Evolutionary conservation across 257 asterid genomes (phyloP).

Genomic region (Misopates orontium): DNA sequence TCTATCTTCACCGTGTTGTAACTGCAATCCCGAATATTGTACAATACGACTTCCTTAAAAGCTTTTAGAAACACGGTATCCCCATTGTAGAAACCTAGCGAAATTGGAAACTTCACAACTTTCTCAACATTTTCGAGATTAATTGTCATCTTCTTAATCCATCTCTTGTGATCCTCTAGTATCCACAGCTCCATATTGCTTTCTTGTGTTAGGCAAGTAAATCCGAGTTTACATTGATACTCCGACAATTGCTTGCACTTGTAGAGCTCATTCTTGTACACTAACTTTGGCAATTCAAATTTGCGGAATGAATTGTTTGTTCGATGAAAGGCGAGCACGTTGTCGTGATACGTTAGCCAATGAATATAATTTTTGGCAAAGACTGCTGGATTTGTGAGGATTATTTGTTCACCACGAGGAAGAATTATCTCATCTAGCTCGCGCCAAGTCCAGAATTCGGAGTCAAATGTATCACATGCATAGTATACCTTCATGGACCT

Average conservation of each 20-base stretch:
- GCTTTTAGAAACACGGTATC: no score
- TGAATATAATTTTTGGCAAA: background rate
- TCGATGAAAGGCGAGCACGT: slow-evolving; percentile 11
- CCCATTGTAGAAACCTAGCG: no score
- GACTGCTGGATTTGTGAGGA: background rate
- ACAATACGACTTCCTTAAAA: no score
- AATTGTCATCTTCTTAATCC: no score
- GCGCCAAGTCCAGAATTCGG: slow-evolving; percentile 29
- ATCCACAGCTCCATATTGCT: background rate
- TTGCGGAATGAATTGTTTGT: background rate
- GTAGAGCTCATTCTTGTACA: background rate
- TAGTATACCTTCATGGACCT: background rate
- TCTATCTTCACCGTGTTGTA: no score
- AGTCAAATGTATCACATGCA: slow-evolving; percentile 29
- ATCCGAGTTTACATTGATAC: slow-evolving; percentile 10
- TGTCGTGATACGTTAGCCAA: slow-evolving; percentile 10
- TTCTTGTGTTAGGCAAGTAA: background rate
- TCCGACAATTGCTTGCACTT: background rate
- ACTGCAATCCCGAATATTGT: no score
- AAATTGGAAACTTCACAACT: no score
- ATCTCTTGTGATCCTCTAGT: background rate
- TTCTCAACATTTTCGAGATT: no score
- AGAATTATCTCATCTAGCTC: background rate
- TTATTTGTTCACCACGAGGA: background rate
- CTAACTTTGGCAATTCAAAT: background rate